phyloP scores from a whole-genome alignment of 129 eudicot species.

The Mikania micrantha region DNA sequence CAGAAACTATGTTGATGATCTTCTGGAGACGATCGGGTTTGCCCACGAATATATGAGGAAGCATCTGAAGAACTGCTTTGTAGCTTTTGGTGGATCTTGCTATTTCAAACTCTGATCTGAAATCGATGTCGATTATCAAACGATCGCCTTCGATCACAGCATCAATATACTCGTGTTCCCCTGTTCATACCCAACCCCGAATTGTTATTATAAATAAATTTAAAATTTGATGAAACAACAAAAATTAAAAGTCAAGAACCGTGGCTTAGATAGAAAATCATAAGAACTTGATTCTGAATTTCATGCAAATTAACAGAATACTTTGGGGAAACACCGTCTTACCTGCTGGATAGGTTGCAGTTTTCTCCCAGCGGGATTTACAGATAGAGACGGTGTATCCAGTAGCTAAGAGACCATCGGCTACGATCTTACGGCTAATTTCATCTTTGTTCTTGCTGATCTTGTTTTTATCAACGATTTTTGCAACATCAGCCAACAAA shows the following conservation, averaged over 20 bases:
- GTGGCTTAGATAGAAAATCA: too few relatives aligned
- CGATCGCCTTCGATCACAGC: slow-evolving; percentile 54
- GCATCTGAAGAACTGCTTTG: slow-evolving; percentile 53
- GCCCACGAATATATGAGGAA: slow-evolving; percentile 72
- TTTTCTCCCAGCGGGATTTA: slow-evolving; percentile 78
- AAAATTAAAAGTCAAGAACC: too few relatives aligned
- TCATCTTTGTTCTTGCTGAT: slow-evolving; percentile 44
- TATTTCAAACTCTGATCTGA: slow-evolving; percentile 79
- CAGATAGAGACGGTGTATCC: slow-evolving; percentile 73
- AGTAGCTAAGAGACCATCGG: slow-evolving; percentile 40
- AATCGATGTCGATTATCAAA: slow-evolving; percentile 78
- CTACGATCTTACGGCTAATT: slow-evolving; percentile 33
- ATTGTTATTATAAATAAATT: not conserved
- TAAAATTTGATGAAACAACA: not conserved
- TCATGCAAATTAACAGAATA: not conserved
- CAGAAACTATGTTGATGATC: slow-evolving; percentile 52
- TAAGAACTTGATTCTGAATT: not conserved
- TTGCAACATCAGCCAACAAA: slow-evolving; percentile 58
- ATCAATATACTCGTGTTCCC: slow-evolving; percentile 74
- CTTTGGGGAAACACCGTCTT: not conserved
- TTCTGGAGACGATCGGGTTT: slow-evolving; percentile 68
- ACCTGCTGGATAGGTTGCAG: slow-evolving; percentile 70
- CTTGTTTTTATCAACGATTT: slow-evolving; percentile 52
- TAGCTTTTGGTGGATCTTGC: slow-evolving; percentile 79
- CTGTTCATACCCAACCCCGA: slow-evolving; percentile 33